Percentiles rank a stretch among this genome's conserved stretches.
Conservation (phyloP, 177 flowering plant species). For the Telopea speciosissima region DNA sequence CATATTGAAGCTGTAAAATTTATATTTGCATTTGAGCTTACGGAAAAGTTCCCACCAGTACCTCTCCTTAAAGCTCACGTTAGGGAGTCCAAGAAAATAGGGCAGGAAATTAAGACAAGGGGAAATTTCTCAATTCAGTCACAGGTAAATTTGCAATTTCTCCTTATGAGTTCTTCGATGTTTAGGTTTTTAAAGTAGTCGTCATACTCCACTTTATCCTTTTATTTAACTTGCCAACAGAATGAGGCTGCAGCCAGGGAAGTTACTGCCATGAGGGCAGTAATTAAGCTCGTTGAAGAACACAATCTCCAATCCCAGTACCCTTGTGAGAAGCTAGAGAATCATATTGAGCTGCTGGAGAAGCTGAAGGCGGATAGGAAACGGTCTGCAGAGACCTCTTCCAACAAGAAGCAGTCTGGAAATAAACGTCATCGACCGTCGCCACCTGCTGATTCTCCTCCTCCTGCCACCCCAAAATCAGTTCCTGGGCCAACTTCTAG, state of each 20-base stretch:
- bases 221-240: slow-evolving; percentile 25
- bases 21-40: slow-evolving; percentile 44
- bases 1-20: slow-evolving; percentile 54
- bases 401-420: slow-evolving; percentile 20
- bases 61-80: slow-evolving; percentile 43
- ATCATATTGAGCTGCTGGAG: slow-evolving; percentile 44
- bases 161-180: not conserved
- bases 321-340: slow-evolving; percentile 30
- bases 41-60: slow-evolving; percentile 61
- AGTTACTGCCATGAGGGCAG: slow-evolving; percentile 33
- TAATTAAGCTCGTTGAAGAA: slow-evolving; percentile 44
- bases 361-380: slow-evolving; percentile 40
- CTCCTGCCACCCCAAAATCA: slow-evolving; percentile 7
- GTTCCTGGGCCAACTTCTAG: slow-evolving; percentile 14
- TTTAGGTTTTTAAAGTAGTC: no score
- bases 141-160: slow-evolving; percentile 31
- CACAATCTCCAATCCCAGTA: slow-evolving; percentile 48
- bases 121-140: slow-evolving; percentile 38
- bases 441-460: slow-evolving; percentile 5
- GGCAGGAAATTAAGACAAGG: slow-evolving; percentile 30
- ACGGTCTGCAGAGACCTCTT: slow-evolving; percentile 25
- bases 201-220: not conserved
- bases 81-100: slow-evolving; percentile 34
- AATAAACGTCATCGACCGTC: slow-evolving; percentile 27
- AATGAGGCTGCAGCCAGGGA: slow-evolving; percentile 49